Conservation (phyloP, 2,329 filamentous ascomycete species). For the Colletotrichum sp. region DNA sequence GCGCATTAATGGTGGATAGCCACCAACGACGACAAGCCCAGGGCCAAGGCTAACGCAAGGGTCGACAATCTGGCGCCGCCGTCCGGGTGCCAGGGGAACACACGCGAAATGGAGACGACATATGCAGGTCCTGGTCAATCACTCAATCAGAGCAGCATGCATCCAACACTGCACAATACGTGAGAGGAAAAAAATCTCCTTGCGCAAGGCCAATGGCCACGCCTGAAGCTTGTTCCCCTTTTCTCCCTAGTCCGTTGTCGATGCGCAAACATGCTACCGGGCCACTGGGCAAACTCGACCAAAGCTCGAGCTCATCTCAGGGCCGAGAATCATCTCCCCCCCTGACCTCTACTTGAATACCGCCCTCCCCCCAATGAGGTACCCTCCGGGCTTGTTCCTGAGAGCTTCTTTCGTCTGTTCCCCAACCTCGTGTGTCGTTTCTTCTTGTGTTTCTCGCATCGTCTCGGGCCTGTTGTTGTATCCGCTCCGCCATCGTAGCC, state of each 20-base stretch:
- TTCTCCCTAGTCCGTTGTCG: conserved; percentile 19
- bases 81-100: conserved; percentile 18
- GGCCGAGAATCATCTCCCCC: not conserved
- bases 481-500: not conserved
- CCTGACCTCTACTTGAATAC: conserved; percentile 15
- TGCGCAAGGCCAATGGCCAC: conserved; percentile 2
- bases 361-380: not conserved
- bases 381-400: not conserved
- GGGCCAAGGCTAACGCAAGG: conserved; percentile 13
- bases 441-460: conserved; percentile 12
- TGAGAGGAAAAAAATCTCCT: conserved; percentile 5
- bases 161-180: not conserved
- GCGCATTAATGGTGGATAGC: not conserved
- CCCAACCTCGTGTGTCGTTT: conserved; percentile 6
- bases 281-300: not conserved
- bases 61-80: conserved; percentile 8
- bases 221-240: conserved; percentile 22
- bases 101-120: conserved; percentile 13
- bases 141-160: not conserved
- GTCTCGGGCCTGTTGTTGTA: not conserved
- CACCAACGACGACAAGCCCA: conserved; percentile 5
- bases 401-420: conserved; percentile 6
- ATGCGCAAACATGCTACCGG: conserved; percentile 17
- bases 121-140: conserved; percentile 9
- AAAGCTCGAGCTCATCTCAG: conserved; percentile 11